Conservation (phyloP, 345 rosid genomes). For the Aquilaria sinensis region DNA sequence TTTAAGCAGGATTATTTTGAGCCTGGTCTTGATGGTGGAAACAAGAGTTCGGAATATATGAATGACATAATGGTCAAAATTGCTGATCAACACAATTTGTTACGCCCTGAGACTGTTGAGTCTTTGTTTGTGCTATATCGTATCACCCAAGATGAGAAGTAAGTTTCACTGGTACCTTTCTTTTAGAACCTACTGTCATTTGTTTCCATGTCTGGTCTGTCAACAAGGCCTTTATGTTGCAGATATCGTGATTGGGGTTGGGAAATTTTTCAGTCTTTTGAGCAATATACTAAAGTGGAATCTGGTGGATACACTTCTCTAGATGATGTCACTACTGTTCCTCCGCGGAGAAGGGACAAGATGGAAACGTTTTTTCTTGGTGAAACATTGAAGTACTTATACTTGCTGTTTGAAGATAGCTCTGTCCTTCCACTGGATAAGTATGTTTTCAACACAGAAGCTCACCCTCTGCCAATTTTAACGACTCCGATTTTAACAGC, state of each 20-base stretch:
- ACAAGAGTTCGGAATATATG: conserved; percentile 62
- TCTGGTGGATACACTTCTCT: conserved; percentile 82
- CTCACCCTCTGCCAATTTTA: conserved; percentile 76
- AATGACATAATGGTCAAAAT: conserved; percentile 84
- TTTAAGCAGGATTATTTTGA: conserved; percentile 69
- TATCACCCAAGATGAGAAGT: conserved; percentile 80
- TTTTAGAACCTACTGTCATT: not conserved
- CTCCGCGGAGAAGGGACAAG: conserved; percentile 84
- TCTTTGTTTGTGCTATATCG: conserved; percentile 82
- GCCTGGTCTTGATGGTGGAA: conserved; percentile 86
- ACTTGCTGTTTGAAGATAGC: conserved; percentile 84
- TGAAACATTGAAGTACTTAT: conserved; percentile 81
- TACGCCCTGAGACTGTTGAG: conserved; percentile 98
- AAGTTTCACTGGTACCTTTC: conserved; percentile 17
- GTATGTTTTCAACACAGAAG: conserved; percentile 89
- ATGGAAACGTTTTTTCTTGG: conserved; percentile 95
- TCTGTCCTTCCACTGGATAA: conserved; percentile 71
- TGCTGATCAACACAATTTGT: conserved; percentile 84
- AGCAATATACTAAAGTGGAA: conserved; percentile 63
- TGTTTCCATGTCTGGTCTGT: not conserved
- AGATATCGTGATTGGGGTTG: conserved; percentile 95
- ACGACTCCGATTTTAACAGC: conserved; percentile 30
- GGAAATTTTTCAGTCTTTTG: conserved; percentile 95
- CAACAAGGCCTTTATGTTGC: conserved; percentile 17
- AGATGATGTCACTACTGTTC: conserved; percentile 72